Conservation (phyloP, 768 basidiomycete genomes). For the Russula sp. region DNA sequence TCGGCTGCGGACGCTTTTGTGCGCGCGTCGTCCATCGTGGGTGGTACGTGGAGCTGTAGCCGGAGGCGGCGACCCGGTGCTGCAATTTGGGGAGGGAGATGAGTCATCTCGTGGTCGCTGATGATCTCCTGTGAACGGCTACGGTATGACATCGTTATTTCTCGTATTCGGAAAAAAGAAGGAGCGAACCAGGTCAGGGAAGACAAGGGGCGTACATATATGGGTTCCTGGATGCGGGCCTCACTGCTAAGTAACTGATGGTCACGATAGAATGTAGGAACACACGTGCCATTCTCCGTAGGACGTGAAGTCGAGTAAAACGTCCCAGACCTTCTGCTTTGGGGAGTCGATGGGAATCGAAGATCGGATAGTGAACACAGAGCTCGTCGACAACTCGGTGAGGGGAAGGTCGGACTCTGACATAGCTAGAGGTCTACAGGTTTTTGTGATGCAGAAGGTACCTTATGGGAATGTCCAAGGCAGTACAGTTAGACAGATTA, state of each 20-base stretch:
- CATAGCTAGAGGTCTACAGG: neutral
- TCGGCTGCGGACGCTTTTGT: neutral
- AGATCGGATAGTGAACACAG: conserved; percentile 5
- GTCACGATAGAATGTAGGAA: neutral
- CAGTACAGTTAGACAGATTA: neutral
- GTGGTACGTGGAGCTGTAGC: neutral
- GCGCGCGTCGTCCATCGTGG: conserved; percentile 2
- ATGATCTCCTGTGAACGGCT: conserved; percentile 8
- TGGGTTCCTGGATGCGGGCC: conserved; percentile 1
- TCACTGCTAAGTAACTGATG: neutral
- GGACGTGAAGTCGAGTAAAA: conserved; percentile 10
- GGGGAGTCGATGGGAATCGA: conserved; percentile 7
- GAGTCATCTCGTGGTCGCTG: conserved; percentile 1
- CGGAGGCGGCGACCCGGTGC: conserved; percentile 1
- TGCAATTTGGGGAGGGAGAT: neutral
- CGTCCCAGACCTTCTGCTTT: conserved; percentile 9
- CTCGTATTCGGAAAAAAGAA: too few species aligned
- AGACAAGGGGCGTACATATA: neutral
- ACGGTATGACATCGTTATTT: neutral
- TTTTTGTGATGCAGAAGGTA: too few species aligned
- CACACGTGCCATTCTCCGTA: conserved; percentile 4
- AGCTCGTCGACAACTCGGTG: neutral
- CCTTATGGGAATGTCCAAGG: neutral
- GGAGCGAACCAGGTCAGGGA: neutral
- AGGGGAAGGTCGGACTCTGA: neutral